Conservation (phyloP, 1,284 basidiomycete species). For the Takashimella koratensis region DNA sequence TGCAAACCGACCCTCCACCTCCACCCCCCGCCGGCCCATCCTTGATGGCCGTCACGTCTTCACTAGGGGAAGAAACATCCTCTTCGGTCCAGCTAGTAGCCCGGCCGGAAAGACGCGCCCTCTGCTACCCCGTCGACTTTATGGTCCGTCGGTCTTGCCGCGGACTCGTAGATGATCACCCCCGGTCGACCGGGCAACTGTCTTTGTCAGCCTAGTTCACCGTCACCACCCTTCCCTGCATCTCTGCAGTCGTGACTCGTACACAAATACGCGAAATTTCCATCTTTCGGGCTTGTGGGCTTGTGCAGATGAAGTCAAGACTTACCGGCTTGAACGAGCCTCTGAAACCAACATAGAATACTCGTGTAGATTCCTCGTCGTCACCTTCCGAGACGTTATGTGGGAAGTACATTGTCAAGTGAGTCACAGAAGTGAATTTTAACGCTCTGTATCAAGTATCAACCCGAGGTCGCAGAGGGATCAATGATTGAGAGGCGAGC, state of each 20-base stretch:
- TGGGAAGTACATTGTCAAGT: slow-evolving; percentile 44
- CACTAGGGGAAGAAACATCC: too few relatives aligned
- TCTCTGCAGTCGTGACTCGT: neutral
- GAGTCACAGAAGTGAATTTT: slow-evolving; percentile 44
- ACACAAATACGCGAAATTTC: neutral
- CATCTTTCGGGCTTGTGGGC: neutral
- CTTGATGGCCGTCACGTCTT: too few relatives aligned
- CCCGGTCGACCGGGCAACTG: slow-evolving; percentile 45
- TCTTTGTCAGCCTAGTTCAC: neutral
- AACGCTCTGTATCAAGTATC: slow-evolving; percentile 44
- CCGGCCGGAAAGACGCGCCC: slow-evolving; percentile 11
- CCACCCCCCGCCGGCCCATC: too few relatives aligned
- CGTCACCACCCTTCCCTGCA: neutral
- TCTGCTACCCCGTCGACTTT: slow-evolving; percentile 22
- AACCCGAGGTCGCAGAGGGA: too few relatives aligned
- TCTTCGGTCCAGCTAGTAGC: slow-evolving; percentile 8
- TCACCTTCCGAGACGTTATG: slow-evolving; percentile 44
- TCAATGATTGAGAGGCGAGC: too few relatives aligned
- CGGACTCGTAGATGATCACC: slow-evolving; percentile 46
- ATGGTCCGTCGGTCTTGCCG: slow-evolving; percentile 47
- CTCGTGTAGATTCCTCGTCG: slow-evolving; percentile 42
- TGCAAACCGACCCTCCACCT: too few relatives aligned
- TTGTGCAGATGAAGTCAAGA: slow-evolving; percentile 1
- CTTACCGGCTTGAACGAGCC: slow-evolving; percentile 44
- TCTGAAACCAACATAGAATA: slow-evolving; percentile 46